A percentile compares a stretch with the other conserved stretches of the same genome.
phyloP scores from a whole-genome alignment of 2,329 filamentous ascomycete genomes.

The Penicillium sp. region DNA sequence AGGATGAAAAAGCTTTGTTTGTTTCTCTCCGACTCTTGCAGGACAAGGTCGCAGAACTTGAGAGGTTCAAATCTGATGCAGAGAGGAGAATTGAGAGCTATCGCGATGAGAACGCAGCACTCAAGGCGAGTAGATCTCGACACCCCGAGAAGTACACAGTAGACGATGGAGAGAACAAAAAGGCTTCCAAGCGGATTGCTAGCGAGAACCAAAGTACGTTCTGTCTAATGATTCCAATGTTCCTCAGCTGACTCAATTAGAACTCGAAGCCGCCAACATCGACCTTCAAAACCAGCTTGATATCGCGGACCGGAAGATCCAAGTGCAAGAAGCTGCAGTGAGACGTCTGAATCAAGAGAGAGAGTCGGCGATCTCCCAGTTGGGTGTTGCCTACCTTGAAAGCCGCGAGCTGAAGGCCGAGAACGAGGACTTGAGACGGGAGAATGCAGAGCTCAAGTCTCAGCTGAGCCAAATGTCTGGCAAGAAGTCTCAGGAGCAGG shows the following conservation, averaged over 20 bases:
- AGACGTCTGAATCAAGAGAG: constrained; percentile 57
- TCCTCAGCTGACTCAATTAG: constrained; percentile 17
- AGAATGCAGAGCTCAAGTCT: constrained; percentile 40
- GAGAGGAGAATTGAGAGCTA: constrained; percentile 53
- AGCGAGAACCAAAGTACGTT: constrained; percentile 42
- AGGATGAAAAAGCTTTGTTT: constrained; percentile 64
- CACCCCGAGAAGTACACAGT: constrained; percentile 39
- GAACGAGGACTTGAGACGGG: constrained; percentile 38
- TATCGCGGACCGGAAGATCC: constrained; percentile 55
- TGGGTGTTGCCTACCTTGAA: constrained; percentile 57
- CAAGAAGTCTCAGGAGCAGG: constrained; percentile 27
- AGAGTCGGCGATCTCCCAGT: constrained; percentile 58
- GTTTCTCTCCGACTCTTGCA: constrained; percentile 60
- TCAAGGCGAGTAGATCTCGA: constrained; percentile 46
- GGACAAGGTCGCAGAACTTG: constrained; percentile 58
- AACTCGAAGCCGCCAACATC: constrained; percentile 55
- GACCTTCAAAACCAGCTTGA: constrained; percentile 57
- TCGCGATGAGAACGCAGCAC: constrained; percentile 52
- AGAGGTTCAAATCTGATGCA: constrained; percentile 54
- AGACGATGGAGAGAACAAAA: constrained; percentile 48
- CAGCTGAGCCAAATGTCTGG: constrained; percentile 31
- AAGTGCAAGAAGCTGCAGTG: constrained; percentile 55
- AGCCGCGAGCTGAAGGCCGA: constrained; percentile 46
- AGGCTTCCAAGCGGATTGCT: constrained; percentile 28
- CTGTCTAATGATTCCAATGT: constrained; percentile 17